These are phyloP conservation scores for Rhytidiadelphus loreus DNA, from an alignment of 225 moss, liverwort and hornwort genomes.

Conservation along the genomic window DNA sequence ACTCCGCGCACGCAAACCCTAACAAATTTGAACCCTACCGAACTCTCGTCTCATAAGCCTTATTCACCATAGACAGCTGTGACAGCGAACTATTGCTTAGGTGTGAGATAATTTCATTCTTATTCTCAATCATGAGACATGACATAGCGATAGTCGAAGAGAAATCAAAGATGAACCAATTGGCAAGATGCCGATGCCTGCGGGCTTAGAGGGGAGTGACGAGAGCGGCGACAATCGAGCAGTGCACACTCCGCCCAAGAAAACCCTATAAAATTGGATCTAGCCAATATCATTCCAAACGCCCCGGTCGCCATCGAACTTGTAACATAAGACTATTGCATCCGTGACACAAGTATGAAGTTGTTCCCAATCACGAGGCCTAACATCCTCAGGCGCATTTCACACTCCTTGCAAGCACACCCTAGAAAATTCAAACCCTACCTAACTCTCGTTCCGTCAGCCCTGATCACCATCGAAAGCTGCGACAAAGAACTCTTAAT, in stretches of 20 bases:
- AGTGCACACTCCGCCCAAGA: neutral
- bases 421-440: neutral
- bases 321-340: neutral
- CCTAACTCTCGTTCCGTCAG: neutral
- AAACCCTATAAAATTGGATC: neutral
- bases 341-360: neutral
- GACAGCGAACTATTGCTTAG: neutral
- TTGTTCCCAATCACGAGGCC: neutral
- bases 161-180: neutral
- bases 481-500: no score
- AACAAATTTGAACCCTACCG: neutral
- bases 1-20: neutral
- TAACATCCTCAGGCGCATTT: neutral
- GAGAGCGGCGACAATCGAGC: neutral
- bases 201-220: no score
- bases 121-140: neutral
- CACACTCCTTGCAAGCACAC: neutral
- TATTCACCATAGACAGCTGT: neutral
- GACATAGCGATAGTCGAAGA: neutral
- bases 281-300: neutral
- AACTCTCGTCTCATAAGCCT: neutral
- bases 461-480: neutral
- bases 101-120: neutral
- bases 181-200: neutral
- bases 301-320: neutral